phyloP scores from a whole-genome alignment of 345 rosid species.

The Ceriops zippeliana region DNA sequence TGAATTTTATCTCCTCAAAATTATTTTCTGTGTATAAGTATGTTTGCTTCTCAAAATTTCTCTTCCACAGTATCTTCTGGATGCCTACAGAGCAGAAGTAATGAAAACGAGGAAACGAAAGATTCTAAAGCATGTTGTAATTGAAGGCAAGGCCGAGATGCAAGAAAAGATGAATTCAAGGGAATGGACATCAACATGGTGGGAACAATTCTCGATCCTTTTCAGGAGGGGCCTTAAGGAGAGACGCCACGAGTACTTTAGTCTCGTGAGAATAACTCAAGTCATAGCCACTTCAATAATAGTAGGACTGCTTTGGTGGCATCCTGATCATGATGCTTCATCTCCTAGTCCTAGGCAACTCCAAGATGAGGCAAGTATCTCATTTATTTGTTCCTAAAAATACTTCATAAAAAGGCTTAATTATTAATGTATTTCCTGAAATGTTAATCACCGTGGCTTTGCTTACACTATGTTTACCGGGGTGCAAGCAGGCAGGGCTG shows the following conservation, averaged over 20 bases:
- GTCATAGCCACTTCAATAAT: conserved; percentile 81
- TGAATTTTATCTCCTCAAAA: no score
- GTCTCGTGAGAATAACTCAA: conserved; percentile 92
- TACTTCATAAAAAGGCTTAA: no score
- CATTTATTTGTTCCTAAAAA: no score
- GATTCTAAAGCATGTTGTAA: conserved; percentile 65
- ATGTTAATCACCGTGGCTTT: no score
- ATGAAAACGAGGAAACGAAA: conserved; percentile 65
- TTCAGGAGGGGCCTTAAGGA: conserved; percentile 88
- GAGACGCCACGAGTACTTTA: conserved; percentile 80
- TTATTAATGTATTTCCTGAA: no score
- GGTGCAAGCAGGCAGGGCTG: conserved; percentile 65
- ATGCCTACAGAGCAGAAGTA: conserved; percentile 66
- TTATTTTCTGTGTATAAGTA: no score
- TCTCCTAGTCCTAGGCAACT: conserved; percentile 41
- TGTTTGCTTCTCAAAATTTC: no score
- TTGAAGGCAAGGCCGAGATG: no score
- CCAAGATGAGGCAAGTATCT: conserved; percentile 73
- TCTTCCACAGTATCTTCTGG: conserved; percentile 67
- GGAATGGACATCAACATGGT: conserved; percentile 91
- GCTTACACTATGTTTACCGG: no score
- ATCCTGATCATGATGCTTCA: conserved; percentile 43
- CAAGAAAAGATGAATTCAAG: conserved; percentile 47
- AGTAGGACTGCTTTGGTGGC: conserved; percentile 96
- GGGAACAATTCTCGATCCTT: conserved; percentile 68